Evolutionary conservation across 2,329 filamentous ascomycete genomes (phyloP).

Genomic region (Fusarium sacchari): DNA sequence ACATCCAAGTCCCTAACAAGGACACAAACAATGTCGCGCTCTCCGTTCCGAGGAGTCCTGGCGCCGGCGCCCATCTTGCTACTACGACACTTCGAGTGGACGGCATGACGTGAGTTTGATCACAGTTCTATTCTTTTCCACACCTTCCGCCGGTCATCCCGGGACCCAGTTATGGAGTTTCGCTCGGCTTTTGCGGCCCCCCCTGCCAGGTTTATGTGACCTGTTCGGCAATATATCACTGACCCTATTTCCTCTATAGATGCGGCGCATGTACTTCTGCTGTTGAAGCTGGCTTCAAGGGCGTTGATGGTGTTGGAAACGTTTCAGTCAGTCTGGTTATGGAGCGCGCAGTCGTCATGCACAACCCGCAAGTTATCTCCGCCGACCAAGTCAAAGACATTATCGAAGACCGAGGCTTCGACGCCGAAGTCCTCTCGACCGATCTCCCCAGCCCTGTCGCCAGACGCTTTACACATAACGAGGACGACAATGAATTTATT

Average conservation of each 20-base stretch:
- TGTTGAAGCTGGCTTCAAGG: constrained; percentile 91
- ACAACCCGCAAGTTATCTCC: constrained; percentile 79
- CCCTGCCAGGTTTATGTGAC: not conserved
- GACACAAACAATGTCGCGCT: constrained; percentile 48
- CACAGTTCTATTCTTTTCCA: constrained; percentile 4
- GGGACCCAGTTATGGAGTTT: constrained; percentile 12
- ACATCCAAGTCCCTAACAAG: constrained; percentile 59
- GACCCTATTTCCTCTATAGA: constrained; percentile 58
- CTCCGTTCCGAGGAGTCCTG: constrained; percentile 47
- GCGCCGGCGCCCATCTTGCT: constrained; percentile 71
- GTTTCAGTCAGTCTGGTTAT: constrained; percentile 95
- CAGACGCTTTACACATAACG: constrained; percentile 50
- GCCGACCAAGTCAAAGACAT: constrained; percentile 82
- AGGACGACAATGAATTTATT: constrained; percentile 57
- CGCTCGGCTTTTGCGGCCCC: constrained; percentile 3
- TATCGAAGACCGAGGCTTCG: constrained; percentile 92
- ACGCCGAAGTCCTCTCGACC: constrained; percentile 86
- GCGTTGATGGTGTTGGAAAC: constrained; percentile 80
- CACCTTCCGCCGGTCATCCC: constrained; percentile 26
- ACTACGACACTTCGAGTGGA: constrained; percentile 91
- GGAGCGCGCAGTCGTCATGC: constrained; percentile 93
- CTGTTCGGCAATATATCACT: constrained; percentile 40
- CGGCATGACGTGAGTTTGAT: constrained; percentile 77
- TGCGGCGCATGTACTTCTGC: constrained; percentile 96
- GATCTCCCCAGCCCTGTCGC: constrained; percentile 71